A percentile compares a stretch with the other conserved stretches of the same genome.
These are phyloP conservation scores for Nicotiana otophora DNA, from an alignment of 257 asterid genomes.

Conservation along the genomic window DNA sequence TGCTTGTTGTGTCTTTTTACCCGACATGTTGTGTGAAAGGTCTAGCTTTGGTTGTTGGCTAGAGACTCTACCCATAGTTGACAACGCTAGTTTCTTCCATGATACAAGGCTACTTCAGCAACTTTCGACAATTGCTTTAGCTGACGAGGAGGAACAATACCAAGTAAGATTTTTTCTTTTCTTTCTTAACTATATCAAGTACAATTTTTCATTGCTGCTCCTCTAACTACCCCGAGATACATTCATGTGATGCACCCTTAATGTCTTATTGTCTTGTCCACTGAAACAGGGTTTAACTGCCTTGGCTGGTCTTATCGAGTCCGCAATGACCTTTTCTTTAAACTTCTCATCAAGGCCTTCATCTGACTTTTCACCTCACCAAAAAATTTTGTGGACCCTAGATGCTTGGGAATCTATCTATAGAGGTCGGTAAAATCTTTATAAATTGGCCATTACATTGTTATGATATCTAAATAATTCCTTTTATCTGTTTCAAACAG, in stretches of 20 bases:
- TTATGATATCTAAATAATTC: conserved; percentile 10
- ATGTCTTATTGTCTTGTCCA: conserved; percentile 9
- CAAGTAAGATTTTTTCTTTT: conserved; percentile 28
- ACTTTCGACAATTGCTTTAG: conserved; percentile 38
- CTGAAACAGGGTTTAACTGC: conserved; percentile 44
- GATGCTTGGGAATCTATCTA: conserved; percentile 58
- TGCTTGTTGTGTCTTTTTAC: conserved; percentile 56
- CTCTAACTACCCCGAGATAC: background rate
- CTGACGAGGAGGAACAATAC: conserved; percentile 45
- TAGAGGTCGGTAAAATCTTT: conserved; percentile 37
- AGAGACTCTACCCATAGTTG: conserved; percentile 53
- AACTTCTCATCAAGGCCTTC: conserved; percentile 70
- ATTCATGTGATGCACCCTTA: background rate
- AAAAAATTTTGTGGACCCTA: conserved; percentile 67
- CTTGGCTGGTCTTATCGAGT: conserved; percentile 38
- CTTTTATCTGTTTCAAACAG: conserved; percentile 24
- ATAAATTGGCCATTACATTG: conserved; percentile 11
- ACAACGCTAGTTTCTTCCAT: conserved; percentile 64
- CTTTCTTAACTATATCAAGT: background rate
- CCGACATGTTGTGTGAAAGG: conserved; percentile 41
- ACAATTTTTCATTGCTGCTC: background rate
- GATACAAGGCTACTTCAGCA: conserved; percentile 60
- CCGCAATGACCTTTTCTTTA: conserved; percentile 50
- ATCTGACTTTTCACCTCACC: conserved; percentile 69
- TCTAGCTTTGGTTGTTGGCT: conserved; percentile 54